A percentile compares a stretch with the other conserved stretches of the same genome.
These are phyloP conservation scores for rapeseed (Brassica napus) DNA, from an alignment of 345 rosid species.

Conservation along the genomic window DNA sequence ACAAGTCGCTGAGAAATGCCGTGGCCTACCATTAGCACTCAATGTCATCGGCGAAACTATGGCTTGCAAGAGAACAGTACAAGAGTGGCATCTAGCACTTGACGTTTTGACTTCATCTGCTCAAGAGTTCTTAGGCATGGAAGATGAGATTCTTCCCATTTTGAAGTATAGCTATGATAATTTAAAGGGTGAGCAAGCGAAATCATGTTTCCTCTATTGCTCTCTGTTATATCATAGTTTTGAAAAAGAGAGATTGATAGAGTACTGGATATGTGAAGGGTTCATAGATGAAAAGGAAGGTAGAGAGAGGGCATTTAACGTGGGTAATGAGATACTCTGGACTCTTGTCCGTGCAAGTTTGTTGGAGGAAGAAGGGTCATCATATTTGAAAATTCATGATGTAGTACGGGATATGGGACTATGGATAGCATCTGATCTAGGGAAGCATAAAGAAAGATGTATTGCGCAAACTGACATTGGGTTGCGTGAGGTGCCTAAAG, in stretches of 20 bases:
- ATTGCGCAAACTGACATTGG: background rate
- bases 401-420: background rate
- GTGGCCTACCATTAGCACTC: background rate
- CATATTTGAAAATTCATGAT: background rate
- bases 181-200: background rate
- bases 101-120: background rate
- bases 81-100: background rate
- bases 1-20: background rate
- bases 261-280: background rate
- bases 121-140: background rate
- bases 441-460: background rate
- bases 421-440: background rate
- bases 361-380: background rate
- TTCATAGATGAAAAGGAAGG: background rate
- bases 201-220: background rate
- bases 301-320: background rate
- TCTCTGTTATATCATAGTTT: background rate
- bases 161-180: background rate
- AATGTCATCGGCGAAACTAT: background rate
- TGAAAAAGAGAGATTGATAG: background rate
- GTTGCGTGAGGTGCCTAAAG: background rate
- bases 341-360: constrained; percentile 19
- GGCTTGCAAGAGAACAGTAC: background rate
- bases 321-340: constrained; percentile 34
- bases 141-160: background rate